Percentiles rank a stretch among this genome's conserved stretches.
Evolutionary conservation across 495 filamentous ascomycete genomes (phyloP).

Genomic region (Stereocaulon alpinum): DNA sequence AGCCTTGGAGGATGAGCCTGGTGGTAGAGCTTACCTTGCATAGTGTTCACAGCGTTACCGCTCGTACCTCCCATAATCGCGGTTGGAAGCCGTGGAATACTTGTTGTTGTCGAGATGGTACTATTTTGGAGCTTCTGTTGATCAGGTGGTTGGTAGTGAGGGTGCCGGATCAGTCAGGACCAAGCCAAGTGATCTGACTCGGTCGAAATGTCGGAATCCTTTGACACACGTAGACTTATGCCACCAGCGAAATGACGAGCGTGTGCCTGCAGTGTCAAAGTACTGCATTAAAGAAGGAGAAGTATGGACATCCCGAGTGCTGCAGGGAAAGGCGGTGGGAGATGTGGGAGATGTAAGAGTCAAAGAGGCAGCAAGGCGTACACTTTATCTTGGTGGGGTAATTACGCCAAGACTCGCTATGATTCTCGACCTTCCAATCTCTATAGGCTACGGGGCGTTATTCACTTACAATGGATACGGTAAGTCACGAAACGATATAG

Average conservation of each 20-base stretch:
- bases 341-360: constrained; percentile 23
- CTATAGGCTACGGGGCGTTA: background rate
- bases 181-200: constrained; percentile 1
- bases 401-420: constrained; percentile 6
- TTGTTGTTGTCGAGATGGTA: background rate
- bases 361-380: constrained; percentile 2
- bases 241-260: background rate
- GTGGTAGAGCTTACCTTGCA: background rate
- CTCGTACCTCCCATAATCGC: background rate
- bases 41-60: background rate
- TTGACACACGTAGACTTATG: background rate
- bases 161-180: background rate
- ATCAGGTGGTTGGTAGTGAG: background rate
- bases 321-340: constrained; percentile 14
- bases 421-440: background rate
- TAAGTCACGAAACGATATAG: background rate
- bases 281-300: background rate
- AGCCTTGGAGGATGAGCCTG: background rate
- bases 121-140: background rate
- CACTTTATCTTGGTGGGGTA: constrained; percentile 8
- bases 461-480: background rate
- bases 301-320: background rate
- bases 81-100: background rate
- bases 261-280: background rate
- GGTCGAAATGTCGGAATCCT: background rate